A percentile compares a stretch with the other conserved stretches of the same genome.
These are phyloP conservation scores for Phialemoniopsis sp. DNA, from an alignment of 2,329 filamentous ascomycete species.

Conservation along the genomic window DNA sequence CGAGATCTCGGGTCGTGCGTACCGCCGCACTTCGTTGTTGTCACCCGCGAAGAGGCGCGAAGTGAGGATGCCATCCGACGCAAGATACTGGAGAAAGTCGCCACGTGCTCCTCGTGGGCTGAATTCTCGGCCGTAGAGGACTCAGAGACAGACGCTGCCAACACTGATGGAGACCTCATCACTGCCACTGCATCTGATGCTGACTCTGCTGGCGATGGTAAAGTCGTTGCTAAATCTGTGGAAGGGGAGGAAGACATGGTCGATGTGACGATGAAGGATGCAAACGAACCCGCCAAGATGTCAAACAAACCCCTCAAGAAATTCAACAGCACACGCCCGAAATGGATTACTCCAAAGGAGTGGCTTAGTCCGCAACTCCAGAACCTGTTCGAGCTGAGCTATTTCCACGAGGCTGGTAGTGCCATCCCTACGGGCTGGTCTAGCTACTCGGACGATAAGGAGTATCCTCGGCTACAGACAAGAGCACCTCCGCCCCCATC, in stretches of 20 bases:
- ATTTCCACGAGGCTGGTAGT: conserved; percentile 53
- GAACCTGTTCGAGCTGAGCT: conserved; percentile 74
- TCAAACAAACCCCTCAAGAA: conserved; percentile 28
- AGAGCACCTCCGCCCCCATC: conserved; percentile 36
- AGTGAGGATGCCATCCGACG: conserved; percentile 68
- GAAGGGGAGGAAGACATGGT: conserved; percentile 89
- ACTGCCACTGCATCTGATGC: conserved; percentile 60
- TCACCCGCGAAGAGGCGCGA: conserved; percentile 68
- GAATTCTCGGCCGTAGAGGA: conserved; percentile 56
- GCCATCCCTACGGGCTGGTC: conserved; percentile 69
- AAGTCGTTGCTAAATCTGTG: conserved; percentile 73
- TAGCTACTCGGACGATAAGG: conserved; percentile 52
- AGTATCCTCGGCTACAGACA: conserved; percentile 49
- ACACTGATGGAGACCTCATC: conserved; percentile 63
- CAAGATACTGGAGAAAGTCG: conserved; percentile 74
- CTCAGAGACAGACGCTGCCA: conserved; percentile 14
- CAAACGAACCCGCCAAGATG: conserved; percentile 23
- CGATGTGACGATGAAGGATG: conserved; percentile 80
- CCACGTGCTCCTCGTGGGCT: conserved; percentile 69
- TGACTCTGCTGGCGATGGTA: conserved; percentile 64
- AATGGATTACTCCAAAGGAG: conserved; percentile 45
- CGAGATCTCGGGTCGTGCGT: too few relatives aligned
- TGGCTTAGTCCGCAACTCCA: conserved; percentile 62
- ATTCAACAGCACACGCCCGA: conserved; percentile 46
- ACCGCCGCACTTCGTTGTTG: conserved; percentile 67